Conservation (phyloP, 129 eudicot species). For the Deinandra increscens region DNA sequence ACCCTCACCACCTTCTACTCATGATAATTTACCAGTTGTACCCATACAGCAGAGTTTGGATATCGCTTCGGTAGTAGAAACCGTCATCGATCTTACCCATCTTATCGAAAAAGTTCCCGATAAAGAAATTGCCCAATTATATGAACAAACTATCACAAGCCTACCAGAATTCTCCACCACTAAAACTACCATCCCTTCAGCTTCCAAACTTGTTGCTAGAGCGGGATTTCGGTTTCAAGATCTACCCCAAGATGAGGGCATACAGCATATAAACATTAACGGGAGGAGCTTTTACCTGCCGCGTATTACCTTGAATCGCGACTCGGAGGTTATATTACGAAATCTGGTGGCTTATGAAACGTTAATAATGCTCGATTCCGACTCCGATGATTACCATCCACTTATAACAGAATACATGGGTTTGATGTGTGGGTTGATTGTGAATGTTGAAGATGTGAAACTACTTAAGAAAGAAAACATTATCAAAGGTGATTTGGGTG, state of each 20-base stretch:
- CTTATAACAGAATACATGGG: neutral
- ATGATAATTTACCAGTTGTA: too few relatives aligned
- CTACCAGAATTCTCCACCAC: neutral
- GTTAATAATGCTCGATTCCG: neutral
- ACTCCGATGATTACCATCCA: neutral
- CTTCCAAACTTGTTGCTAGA: slow-evolving; percentile 25
- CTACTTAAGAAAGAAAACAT: neutral
- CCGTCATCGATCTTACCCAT: too few relatives aligned
- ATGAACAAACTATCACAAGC: neutral
- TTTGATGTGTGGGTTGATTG: neutral
- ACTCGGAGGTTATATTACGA: neutral
- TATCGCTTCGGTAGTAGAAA: too few relatives aligned
- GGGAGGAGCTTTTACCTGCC: slow-evolving; percentile 24
- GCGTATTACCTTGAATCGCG: neutral
- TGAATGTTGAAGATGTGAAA: neutral
- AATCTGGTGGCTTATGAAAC: neutral
- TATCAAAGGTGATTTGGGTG: neutral
- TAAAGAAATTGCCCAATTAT: neutral
- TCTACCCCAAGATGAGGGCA: neutral
- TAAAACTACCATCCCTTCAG: slow-evolving; percentile 37
- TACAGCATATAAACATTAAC: slow-evolving; percentile 10
- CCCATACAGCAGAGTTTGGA: too few relatives aligned
- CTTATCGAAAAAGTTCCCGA: neutral
- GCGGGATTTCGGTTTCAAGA: neutral
- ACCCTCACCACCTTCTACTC: too few relatives aligned